Evolutionary conservation across 306 rosid genomes (phyloP).

Genomic region (Cyamopsis tetragonoloba): DNA sequence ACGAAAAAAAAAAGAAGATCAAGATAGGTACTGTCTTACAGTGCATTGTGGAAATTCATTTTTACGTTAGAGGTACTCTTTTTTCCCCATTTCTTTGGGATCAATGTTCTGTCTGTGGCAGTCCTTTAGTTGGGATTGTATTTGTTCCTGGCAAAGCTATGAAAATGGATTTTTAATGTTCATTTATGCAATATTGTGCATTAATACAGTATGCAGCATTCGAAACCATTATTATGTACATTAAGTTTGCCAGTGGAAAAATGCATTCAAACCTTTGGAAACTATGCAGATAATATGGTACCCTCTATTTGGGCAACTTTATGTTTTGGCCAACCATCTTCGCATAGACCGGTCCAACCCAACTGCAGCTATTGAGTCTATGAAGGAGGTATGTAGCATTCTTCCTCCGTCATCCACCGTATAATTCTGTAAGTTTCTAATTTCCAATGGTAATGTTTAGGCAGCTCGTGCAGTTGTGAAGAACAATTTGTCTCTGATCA

Average conservation of each 20-base stretch:
- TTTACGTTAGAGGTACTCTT: not conserved
- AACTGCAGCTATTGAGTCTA: conserved; percentile 46
- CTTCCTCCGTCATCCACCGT: not conserved
- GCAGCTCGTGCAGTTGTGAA: conserved; percentile 42
- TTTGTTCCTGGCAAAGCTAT: not conserved
- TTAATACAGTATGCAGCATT: not conserved
- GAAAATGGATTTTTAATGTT: not conserved
- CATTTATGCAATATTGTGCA: not conserved
- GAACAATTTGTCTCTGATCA: conserved; percentile 47
- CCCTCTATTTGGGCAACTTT: conserved; percentile 65
- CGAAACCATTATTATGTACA: not conserved
- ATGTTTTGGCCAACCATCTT: conserved; percentile 62
- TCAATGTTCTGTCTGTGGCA: not conserved
- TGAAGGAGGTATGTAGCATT: conserved; percentile 43
- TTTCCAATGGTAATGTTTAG: conserved; percentile 23
- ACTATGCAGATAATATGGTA: conserved; percentile 60
- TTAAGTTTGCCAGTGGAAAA: not conserved
- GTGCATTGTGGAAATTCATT: not conserved
- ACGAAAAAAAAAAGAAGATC: not conserved
- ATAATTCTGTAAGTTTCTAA: not conserved
- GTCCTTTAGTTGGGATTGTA: not conserved
- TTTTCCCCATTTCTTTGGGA: not conserved
- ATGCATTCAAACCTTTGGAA: conserved; percentile 14
- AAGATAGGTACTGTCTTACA: not conserved
- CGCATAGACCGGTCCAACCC: conserved; percentile 70